Evolutionary conservation across 805 yeast genomes (phyloP).

Genomic region (Starmerella sirachaensis): DNA sequence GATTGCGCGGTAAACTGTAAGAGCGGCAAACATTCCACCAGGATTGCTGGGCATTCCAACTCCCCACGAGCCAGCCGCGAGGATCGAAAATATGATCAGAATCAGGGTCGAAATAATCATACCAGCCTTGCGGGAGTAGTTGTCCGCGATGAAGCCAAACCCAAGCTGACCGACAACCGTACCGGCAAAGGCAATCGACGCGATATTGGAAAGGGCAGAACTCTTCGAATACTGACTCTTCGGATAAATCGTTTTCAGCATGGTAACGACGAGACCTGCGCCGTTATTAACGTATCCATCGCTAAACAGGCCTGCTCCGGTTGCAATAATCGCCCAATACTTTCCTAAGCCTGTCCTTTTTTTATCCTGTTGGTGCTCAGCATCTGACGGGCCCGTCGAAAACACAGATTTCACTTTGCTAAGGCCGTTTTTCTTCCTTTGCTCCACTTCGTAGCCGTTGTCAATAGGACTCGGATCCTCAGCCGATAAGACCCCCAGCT

Average conservation of each 20-base stretch:
- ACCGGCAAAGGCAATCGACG: constrained; percentile 85
- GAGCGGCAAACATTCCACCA: constrained; percentile 68
- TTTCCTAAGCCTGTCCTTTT: constrained; percentile 21
- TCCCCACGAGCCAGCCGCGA: constrained; percentile 86
- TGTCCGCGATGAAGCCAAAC: constrained; percentile 74
- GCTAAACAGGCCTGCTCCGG: constrained; percentile 88
- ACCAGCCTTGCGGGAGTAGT: constrained; percentile 66
- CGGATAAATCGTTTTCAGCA: constrained; percentile 57
- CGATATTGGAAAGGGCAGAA: constrained; percentile 61
- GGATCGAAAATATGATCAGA: constrained; percentile 63
- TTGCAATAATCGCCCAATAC: constrained; percentile 60
- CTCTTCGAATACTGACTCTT: constrained; percentile 43
- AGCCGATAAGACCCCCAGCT: neutral
- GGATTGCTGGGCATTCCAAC: constrained; percentile 41
- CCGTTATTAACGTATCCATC: constrained; percentile 89
- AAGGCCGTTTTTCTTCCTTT: too few species aligned
- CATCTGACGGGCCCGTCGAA: too few species aligned
- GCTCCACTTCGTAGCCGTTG: neutral
- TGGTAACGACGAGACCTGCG: constrained; percentile 62
- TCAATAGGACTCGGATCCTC: neutral
- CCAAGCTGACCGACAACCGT: constrained; percentile 74
- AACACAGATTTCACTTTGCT: too few species aligned
- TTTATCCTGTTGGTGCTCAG: too few species aligned
- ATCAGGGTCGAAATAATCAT: constrained; percentile 70
- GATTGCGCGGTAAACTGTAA: constrained; percentile 75